These are phyloP conservation scores for Aspergillus eucalypticola DNA, from an alignment of 2,329 filamentous ascomycete genomes.

Conservation along the genomic window DNA sequence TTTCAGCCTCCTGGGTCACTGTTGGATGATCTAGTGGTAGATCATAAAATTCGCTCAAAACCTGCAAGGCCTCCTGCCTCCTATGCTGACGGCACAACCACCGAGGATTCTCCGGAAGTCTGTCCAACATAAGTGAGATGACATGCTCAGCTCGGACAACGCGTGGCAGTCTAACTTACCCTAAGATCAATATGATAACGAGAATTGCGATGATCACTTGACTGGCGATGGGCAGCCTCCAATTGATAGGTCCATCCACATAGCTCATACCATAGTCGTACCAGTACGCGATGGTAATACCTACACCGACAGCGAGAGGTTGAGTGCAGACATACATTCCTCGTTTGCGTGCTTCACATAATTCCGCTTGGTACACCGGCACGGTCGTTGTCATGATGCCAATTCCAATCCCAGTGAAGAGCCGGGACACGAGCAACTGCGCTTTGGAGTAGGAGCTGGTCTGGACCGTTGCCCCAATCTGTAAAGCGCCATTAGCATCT, in stretches of 20 bases:
- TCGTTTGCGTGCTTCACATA: conserved; percentile 46
- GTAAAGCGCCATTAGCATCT: conserved; percentile 8
- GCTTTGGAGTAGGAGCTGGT: conserved; percentile 32
- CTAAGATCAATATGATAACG: conserved; percentile 42
- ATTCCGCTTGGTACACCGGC: conserved; percentile 48
- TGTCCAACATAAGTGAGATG: conserved; percentile 13
- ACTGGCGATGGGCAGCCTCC: conserved; percentile 50
- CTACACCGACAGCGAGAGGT: conserved; percentile 40
- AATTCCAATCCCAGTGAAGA: conserved; percentile 54
- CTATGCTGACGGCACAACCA: conserved; percentile 48
- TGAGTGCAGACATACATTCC: conserved; percentile 49
- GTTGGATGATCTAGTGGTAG: conserved; percentile 23
- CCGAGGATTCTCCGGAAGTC: conserved; percentile 43
- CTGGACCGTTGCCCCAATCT: conserved; percentile 41
- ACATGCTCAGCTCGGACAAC: background rate
- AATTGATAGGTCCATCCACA: conserved; percentile 45
- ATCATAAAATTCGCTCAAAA: conserved; percentile 33
- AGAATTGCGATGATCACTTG: conserved; percentile 48
- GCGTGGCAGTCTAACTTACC: conserved; percentile 19
- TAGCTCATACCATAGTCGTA: conserved; percentile 40
- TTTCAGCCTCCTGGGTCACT: conserved; percentile 34
- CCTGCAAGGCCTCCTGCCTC: conserved; percentile 31
- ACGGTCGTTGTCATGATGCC: conserved; percentile 46
- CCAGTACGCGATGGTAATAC: conserved; percentile 39
- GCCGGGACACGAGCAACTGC: conserved; percentile 46